Evolutionary conservation across 2,329 filamentous ascomycete genomes (phyloP).

Genomic region (Knufia petricola): DNA sequence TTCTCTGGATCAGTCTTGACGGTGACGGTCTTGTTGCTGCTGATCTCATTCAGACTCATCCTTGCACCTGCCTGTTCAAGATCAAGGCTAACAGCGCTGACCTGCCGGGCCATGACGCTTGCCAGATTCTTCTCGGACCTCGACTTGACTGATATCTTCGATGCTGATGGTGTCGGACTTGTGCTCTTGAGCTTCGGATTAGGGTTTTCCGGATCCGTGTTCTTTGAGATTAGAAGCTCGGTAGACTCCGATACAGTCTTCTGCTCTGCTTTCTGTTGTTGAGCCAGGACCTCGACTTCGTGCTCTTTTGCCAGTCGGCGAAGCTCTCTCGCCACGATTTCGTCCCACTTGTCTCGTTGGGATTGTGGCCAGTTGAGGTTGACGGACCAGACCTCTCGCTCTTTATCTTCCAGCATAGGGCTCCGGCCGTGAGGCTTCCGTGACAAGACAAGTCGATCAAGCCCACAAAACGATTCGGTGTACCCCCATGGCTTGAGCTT

Average conservation of each 20-base stretch:
- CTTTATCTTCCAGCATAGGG: constrained; percentile 23
- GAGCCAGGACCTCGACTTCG: constrained; percentile 8
- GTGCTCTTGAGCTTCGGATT: constrained; percentile 5
- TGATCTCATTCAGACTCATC: constrained; percentile 3
- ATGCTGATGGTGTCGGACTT: not conserved
- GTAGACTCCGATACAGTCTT: constrained; percentile 10
- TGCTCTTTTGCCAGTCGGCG: constrained; percentile 11
- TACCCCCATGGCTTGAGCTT: constrained; percentile 20
- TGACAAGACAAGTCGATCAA: constrained; percentile 19
- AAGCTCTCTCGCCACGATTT: constrained; percentile 7
- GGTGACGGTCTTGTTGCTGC: not conserved
- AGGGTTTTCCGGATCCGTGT: not conserved
- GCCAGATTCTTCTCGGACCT: constrained; percentile 1
- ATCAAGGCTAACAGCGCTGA: not conserved
- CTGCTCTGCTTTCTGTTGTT: constrained; percentile 12
- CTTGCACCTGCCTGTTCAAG: not conserved
- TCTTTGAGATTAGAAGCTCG: constrained; percentile 12
- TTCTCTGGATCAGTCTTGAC: not conserved
- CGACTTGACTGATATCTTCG: not conserved
- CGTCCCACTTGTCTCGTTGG: constrained; percentile 20
- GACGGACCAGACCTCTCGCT: constrained; percentile 22
- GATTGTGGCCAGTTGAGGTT: constrained; percentile 22
- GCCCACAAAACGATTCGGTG: constrained; percentile 22
- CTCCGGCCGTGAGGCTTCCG: constrained; percentile 17
- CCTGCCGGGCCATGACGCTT: constrained; percentile 1